These are phyloP conservation scores for Epipyxis sp. DNA, from an alignment of 108 stramenopile genomes.

Conservation along the genomic window DNA sequence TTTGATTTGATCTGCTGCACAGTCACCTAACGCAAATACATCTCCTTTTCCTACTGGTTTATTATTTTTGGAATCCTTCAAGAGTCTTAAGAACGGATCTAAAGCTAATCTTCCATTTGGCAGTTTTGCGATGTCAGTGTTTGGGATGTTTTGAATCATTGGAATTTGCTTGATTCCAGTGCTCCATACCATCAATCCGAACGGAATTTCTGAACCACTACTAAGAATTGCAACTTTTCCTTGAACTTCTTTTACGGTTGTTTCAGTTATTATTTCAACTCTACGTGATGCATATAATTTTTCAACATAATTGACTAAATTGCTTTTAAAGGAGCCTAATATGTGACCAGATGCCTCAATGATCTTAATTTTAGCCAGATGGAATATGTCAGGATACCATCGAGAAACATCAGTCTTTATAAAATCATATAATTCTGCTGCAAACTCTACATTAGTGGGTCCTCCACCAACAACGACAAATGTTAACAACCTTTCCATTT, in stretches of 20 bases:
- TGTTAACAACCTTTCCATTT: slow-evolving; percentile 74
- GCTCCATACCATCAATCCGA: slow-evolving; percentile 70
- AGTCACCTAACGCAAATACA: slow-evolving; percentile 90
- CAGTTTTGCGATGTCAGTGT: background rate
- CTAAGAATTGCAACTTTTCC: slow-evolving; percentile 64
- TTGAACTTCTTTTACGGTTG: slow-evolving; percentile 64
- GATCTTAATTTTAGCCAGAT: slow-evolving; percentile 71
- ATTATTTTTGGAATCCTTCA: no score
- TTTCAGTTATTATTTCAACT: slow-evolving; percentile 48
- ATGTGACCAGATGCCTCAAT: slow-evolving; percentile 84
- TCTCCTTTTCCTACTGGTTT: slow-evolving; percentile 35
- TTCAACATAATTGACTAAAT: slow-evolving; percentile 68
- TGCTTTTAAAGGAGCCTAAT: slow-evolving; percentile 79
- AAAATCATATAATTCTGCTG: slow-evolving; percentile 86
- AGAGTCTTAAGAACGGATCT: background rate
- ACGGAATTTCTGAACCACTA: slow-evolving; percentile 69
- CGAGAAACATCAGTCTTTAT: slow-evolving; percentile 71
- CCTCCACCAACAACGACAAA: slow-evolving; percentile 97
- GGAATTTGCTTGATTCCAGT: slow-evolving; percentile 22
- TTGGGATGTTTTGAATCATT: background rate
- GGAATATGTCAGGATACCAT: slow-evolving; percentile 76
- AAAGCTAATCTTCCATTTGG: background rate
- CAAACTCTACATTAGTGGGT: slow-evolving; percentile 91
- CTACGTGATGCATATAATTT: slow-evolving; percentile 62
- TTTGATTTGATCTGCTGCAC: slow-evolving; percentile 54